phyloP scores from a whole-genome alignment of 78 protist genomes.

The Pigoraptor vietnamica region DNA sequence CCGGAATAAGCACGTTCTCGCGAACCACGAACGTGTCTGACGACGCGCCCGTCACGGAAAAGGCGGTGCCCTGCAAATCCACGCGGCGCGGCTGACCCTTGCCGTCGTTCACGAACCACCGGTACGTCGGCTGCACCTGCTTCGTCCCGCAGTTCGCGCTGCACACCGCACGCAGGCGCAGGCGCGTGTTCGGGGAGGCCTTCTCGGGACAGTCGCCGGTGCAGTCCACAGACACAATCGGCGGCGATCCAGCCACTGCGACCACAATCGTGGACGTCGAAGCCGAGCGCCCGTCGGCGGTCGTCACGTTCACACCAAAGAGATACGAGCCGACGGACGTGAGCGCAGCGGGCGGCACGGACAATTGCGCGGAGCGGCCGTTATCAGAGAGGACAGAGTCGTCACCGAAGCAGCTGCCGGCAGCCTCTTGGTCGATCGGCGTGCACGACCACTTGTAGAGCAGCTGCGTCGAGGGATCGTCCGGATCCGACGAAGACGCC shows the following conservation, averaged over 20 bases:
- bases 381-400: background rate
- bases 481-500: background rate
- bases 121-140: background rate
- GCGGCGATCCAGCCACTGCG: background rate
- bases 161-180: background rate
- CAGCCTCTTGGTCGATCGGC: background rate
- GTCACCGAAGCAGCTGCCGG: background rate
- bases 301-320: background rate
- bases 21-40: background rate
- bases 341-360: background rate
- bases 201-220: background rate
- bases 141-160: background rate
- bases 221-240: background rate
- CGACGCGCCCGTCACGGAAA: background rate
- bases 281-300: background rate
- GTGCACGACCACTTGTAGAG: background rate
- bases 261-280: background rate
- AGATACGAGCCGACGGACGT: background rate
- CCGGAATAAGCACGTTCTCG: background rate
- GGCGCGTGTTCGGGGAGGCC: background rate
- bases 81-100: background rate
- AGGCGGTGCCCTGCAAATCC: background rate
- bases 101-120: background rate
- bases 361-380: no score
- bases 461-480: background rate